A percentile compares a stretch with the other conserved stretches of the same genome.
These are phyloP conservation scores for Thermomucor indicae-seudaticae DNA, from an alignment of 371 early-diverging fungal genomes.

Conservation along the genomic window DNA sequence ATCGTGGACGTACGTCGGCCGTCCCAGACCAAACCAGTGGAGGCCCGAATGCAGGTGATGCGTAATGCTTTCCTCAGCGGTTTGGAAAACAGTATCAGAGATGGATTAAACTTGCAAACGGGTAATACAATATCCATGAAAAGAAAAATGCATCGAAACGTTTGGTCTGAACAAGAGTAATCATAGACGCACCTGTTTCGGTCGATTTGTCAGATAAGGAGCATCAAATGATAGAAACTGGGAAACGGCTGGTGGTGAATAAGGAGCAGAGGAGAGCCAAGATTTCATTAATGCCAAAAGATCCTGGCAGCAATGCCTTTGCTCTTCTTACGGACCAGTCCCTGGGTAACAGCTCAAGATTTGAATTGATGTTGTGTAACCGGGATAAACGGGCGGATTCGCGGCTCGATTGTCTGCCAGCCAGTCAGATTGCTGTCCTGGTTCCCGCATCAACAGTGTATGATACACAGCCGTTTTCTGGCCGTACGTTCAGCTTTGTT, in stretches of 20 bases:
- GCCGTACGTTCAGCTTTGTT: slow-evolving; percentile 39
- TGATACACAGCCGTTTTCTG: slow-evolving; percentile 31
- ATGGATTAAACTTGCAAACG: slow-evolving; percentile 28
- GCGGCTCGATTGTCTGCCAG: slow-evolving; percentile 20
- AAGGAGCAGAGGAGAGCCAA: neutral
- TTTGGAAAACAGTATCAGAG: slow-evolving; percentile 45
- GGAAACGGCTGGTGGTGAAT: neutral
- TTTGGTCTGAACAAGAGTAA: neutral
- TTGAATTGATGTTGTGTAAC: slow-evolving; percentile 46
- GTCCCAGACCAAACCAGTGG: slow-evolving; percentile 62
- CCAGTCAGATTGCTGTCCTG: slow-evolving; percentile 21
- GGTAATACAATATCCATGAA: no score
- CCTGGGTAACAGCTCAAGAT: slow-evolving; percentile 8
- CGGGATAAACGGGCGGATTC: slow-evolving; percentile 4
- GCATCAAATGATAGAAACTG: neutral
- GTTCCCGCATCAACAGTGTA: slow-evolving; percentile 46
- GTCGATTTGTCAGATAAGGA: neutral
- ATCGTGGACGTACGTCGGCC: slow-evolving; percentile 66
- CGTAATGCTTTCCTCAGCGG: slow-evolving; percentile 57
- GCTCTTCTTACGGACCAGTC: neutral
- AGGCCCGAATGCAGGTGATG: slow-evolving; percentile 62
- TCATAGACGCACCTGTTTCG: neutral
- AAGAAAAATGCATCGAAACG: no score
- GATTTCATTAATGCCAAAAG: neutral
- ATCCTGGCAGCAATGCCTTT: neutral